Evolutionary conservation across 2,329 filamentous ascomycete species (phyloP).

Genomic region (Drechmeria coniospora): DNA sequence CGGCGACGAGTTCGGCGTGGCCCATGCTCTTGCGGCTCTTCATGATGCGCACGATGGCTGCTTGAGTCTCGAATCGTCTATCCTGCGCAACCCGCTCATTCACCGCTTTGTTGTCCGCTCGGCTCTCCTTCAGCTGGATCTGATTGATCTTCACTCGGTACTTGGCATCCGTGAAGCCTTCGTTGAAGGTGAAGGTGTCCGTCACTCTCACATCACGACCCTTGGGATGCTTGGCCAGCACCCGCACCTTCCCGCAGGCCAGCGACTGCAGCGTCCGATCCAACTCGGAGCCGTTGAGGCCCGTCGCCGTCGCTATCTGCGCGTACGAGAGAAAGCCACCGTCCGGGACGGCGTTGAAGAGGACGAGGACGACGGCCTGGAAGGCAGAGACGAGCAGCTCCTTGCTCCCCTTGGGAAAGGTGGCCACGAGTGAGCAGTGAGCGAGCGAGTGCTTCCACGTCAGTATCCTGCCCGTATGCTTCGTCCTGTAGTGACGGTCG

Average conservation of each 20-base stretch:
- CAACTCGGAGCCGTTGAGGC: conserved; percentile 62
- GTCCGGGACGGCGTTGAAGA: conserved; percentile 60
- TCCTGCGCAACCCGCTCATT: conserved; percentile 82
- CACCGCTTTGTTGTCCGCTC: conserved; percentile 85
- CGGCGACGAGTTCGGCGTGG: conserved; percentile 74
- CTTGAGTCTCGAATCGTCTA: conserved; percentile 89
- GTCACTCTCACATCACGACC: conserved; percentile 61
- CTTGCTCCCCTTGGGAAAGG: conserved; percentile 66
- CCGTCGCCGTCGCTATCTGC: conserved; percentile 60
- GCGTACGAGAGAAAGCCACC: conserved; percentile 56
- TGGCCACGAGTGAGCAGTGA: conserved; percentile 72
- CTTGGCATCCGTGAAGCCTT: conserved; percentile 61
- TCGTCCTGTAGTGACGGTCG: conserved; percentile 71
- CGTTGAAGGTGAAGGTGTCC: conserved; percentile 78
- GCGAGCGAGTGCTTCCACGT: conserved; percentile 90
- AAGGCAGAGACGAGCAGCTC: conserved; percentile 84
- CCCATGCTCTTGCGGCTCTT: conserved; percentile 81
- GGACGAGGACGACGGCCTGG: conserved; percentile 76
- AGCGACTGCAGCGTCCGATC: conserved; percentile 87
- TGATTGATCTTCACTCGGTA: conserved; percentile 97
- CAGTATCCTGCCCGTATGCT: conserved; percentile 75
- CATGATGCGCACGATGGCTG: conserved; percentile 92
- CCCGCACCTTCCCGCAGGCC: conserved; percentile 76
- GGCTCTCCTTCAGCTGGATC: conserved; percentile 92
- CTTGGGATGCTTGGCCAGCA: conserved; percentile 73